These are phyloP conservation scores for Fusarium staphyleae DNA, from an alignment of 2,329 filamentous ascomycete species.

Conservation along the genomic window DNA sequence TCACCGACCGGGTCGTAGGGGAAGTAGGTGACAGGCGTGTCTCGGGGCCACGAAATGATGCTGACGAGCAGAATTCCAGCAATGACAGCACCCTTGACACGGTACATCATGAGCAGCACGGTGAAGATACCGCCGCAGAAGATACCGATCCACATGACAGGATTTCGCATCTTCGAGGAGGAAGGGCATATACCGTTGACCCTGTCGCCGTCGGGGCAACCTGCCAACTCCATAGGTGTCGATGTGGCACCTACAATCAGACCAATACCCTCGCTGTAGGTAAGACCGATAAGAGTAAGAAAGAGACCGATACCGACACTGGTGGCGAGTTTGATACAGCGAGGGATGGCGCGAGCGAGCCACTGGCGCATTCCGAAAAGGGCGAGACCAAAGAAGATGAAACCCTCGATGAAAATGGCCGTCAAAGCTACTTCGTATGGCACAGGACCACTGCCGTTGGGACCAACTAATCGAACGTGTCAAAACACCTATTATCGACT, in stretches of 20 bases:
- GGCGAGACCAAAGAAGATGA: conserved; percentile 82
- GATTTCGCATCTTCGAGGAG: conserved; percentile 78
- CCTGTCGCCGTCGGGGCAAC: conserved; percentile 57
- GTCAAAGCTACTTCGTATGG: conserved; percentile 80
- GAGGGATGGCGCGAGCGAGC: conserved; percentile 83
- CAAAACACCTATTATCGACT: neutral
- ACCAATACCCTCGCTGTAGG: conserved; percentile 84
- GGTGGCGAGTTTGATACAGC: conserved; percentile 85
- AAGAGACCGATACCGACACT: conserved; percentile 88
- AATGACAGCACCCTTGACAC: conserved; percentile 87
- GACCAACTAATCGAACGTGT: conserved; percentile 64
- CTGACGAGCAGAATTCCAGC: conserved; percentile 82
- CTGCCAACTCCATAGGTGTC: conserved; percentile 78
- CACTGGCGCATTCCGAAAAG: conserved; percentile 84
- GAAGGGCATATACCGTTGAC: conserved; percentile 65
- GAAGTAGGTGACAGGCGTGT: conserved; percentile 80
- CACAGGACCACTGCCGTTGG: conserved; percentile 74
- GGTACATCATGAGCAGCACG: conserved; percentile 81
- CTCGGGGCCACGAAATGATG: conserved; percentile 86
- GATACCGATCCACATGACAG: conserved; percentile 87
- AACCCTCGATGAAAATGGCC: conserved; percentile 87
- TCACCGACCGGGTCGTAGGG: conserved; percentile 74
- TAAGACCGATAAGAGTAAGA: conserved; percentile 76
- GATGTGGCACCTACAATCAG: conserved; percentile 71
- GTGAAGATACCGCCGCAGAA: conserved; percentile 86